Base-by-base conservation (phyloP, 2,329 filamentous ascomycete genomes). In the Phaeosphaeriaceae sp. region DNA sequence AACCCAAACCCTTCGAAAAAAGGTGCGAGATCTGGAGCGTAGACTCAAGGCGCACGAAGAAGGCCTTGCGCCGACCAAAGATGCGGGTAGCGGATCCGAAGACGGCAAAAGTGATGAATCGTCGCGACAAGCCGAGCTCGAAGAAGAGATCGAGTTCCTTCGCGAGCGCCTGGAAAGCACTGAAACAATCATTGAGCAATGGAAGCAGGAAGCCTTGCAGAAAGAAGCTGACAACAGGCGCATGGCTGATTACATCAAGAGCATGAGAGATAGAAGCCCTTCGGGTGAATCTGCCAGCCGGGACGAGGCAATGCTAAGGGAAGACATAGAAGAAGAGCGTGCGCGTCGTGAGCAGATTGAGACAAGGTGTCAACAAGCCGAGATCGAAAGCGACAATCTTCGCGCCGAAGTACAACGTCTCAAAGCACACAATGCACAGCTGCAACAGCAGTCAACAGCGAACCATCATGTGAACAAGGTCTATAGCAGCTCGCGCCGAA, bases 251-350 rank as follows among this genome's bases (percentile, higher is more conserved):
- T 87, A 93, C 63, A 88, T 97, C 69, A 88, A 87, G 66, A 84
- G 85, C 1, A 81, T 90, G 74, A 84, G 84, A 27, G 86, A 76
- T 40, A 74, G 73, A 57, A 71, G 65, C 36, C 62, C 70, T n/a
- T 72, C 73, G 6, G 77, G 77, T 36, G 73, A 77, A 22, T 71
- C 72, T 53, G 74, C 74, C 5, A 72, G 76, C 20, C 65, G 77
- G 42, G 75, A 79, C 51, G 78, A 80, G 60, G 78, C 78, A 19
- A 94, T 97, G 77, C 97, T 92, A 90, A 97, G 96, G 76, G 94
- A 97, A 68, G 86, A 98, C 60, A 85, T 97, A 24, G 92, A 97
- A 72, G 92, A 95, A 64, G 95, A 99, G 77, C 95, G 91, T 2
- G 90, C 90, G 3, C 88, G 93, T 27, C 88, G 94, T 57, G 94